Evolutionary conservation across 1,284 basidiomycete species (phyloP).

Genomic region (Marasmius oreades): DNA sequence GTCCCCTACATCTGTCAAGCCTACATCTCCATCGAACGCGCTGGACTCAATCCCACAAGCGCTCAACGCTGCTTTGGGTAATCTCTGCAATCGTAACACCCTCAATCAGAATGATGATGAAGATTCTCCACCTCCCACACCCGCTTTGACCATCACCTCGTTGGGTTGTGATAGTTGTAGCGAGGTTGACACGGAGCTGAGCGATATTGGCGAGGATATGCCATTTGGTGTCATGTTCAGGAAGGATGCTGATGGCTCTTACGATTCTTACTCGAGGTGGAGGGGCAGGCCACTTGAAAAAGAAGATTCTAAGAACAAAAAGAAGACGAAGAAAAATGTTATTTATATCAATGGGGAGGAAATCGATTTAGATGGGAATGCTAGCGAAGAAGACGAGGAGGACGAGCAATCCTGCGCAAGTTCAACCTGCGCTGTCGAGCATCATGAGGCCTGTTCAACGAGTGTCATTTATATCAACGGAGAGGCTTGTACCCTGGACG

Average conservation of each 20-base stretch:
- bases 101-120: not conserved
- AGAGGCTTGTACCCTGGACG: not conserved
- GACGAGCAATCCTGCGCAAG: not conserved
- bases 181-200: not conserved
- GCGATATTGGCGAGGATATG: not conserved
- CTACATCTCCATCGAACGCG: not conserved
- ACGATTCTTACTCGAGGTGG: not conserved
- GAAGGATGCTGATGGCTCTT: not conserved
- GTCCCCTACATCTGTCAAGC: not conserved
- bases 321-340: not conserved
- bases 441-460: not conserved
- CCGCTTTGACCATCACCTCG: not conserved
- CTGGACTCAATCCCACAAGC: not conserved
- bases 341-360: slow-evolving; percentile 6
- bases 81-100: not conserved
- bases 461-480: not conserved
- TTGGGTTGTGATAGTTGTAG: not conserved
- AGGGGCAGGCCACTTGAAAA: not conserved
- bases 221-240: not conserved
- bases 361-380: not conserved
- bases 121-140: not conserved
- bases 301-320: too few species aligned
- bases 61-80: not conserved
- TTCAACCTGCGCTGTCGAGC: not conserved
- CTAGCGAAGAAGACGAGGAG: not conserved